A percentile compares a stretch with the other conserved stretches of the same genome.
Evolutionary conservation across 1,139 yeast species (phyloP).

Genomic region (Protomyces arabidopsidicola): DNA sequence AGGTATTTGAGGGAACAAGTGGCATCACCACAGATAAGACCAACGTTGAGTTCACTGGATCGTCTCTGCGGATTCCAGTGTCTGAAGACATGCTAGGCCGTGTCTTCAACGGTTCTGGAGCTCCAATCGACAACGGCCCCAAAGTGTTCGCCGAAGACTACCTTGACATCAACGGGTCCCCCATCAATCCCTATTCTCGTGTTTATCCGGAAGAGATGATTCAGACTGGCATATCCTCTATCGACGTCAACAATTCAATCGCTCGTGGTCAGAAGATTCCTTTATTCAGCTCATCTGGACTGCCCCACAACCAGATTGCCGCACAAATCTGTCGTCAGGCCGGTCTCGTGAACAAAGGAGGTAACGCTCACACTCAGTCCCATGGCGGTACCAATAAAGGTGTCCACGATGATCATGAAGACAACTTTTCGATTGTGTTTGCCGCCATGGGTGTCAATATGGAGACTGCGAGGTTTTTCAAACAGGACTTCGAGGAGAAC

Average conservation of each 20-base stretch:
- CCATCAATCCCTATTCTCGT: slow-evolving; percentile 96
- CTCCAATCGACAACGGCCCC: slow-evolving; percentile 98
- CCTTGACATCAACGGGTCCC: slow-evolving; percentile 96
- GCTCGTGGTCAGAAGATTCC: slow-evolving; percentile 99
- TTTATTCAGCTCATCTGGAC: slow-evolving; percentile 96
- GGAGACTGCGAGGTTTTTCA: slow-evolving; percentile 89
- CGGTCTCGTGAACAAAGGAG: slow-evolving; percentile 59
- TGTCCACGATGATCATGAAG: slow-evolving; percentile 99
- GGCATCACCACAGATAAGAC: slow-evolving; percentile 83
- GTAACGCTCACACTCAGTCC: slow-evolving; percentile 14
- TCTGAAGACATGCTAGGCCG: slow-evolving; percentile 97
- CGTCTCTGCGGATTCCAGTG: slow-evolving; percentile 85
- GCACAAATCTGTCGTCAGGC: slow-evolving; percentile 99
- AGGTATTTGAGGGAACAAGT: slow-evolving; percentile 61
- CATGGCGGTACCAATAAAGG: slow-evolving; percentile 85
- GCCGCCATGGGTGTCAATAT: slow-evolving; percentile 98
- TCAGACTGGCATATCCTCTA: slow-evolving; percentile 96
- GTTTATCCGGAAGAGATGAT: slow-evolving; percentile 99
- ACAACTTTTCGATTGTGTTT: slow-evolving; percentile 95
- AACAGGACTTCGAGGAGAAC: slow-evolving; percentile 98
- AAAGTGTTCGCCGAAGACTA: slow-evolving; percentile 97
- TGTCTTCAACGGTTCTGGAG: slow-evolving; percentile 97
- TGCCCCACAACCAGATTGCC: slow-evolving; percentile 98
- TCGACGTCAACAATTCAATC: slow-evolving; percentile 98
- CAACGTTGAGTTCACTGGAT: slow-evolving; percentile 93